phyloP scores from a whole-genome alignment of 2,329 filamentous ascomycete species.

The Sporothrix pallida region DNA sequence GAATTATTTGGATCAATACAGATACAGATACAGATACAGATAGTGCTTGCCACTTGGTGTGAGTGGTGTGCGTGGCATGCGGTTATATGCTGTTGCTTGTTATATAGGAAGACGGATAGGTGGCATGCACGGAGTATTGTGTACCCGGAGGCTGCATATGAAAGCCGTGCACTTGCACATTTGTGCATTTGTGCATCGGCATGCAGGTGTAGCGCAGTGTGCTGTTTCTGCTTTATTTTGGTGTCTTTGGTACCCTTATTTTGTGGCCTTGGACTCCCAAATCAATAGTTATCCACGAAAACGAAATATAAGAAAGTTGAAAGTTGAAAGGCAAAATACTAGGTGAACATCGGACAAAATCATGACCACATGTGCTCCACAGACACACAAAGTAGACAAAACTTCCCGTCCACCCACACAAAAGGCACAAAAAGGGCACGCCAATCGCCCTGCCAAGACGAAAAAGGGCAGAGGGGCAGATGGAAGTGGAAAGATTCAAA shows the following conservation, averaged over 20 bases:
- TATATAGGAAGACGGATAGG: too few relatives aligned
- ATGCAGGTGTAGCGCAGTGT: constrained; percentile 1
- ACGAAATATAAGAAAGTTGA: background rate
- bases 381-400: background rate
- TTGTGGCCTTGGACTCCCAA: background rate
- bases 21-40: background rate
- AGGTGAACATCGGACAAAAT: background rate
- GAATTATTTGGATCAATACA: background rate
- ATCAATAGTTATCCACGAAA: background rate
- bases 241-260: background rate
- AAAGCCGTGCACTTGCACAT: constrained; percentile 24
- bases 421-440: background rate
- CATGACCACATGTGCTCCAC: background rate
- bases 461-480: background rate
- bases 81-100: background rate
- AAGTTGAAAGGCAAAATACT: background rate
- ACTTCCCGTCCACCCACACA: constrained; percentile 22
- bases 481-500: background rate
- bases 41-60: background rate
- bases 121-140: constrained; percentile 18
- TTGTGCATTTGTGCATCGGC: constrained; percentile 29
- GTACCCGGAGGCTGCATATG: constrained; percentile 21
- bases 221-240: background rate
- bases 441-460: constrained; percentile 1
- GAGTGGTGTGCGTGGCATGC: constrained; percentile 9